phyloP scores from a whole-genome alignment of 2,329 filamentous ascomycete species.

The Colletotrichum orchidophilum region DNA sequence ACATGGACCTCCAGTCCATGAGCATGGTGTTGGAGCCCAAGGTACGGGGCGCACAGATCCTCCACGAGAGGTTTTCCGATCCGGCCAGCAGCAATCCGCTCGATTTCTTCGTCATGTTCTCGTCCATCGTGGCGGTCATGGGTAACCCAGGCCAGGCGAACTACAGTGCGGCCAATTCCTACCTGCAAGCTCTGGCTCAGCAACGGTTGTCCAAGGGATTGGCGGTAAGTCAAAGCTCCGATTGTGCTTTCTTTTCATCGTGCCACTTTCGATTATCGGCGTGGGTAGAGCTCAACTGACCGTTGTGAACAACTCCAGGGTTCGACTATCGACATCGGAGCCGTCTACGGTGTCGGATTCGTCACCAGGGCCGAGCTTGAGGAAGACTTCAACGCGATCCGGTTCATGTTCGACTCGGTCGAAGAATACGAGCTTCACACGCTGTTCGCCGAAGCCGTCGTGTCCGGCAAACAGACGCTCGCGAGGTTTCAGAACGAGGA shows the following conservation, averaged over 20 bases:
- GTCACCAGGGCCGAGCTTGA: constrained; percentile 37
- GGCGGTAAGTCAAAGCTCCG: constrained; percentile 35
- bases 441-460: constrained; percentile 53
- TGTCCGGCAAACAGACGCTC: constrained; percentile 40
- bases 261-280: too few species aligned
- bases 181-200: constrained; percentile 47
- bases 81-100: constrained; percentile 32
- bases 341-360: constrained; percentile 53
- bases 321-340: constrained; percentile 48
- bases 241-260: too few species aligned
- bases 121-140: constrained; percentile 39
- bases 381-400: constrained; percentile 17
- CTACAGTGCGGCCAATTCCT: constrained; percentile 56
- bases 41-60: constrained; percentile 41
- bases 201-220: constrained; percentile 48
- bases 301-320: neutral
- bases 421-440: constrained; percentile 47
- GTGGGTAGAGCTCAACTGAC: too few species aligned
- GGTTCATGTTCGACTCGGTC: constrained; percentile 24
- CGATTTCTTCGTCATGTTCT: constrained; percentile 50
- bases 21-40: constrained; percentile 44
- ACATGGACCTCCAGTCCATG: constrained; percentile 40
- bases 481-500: neutral
- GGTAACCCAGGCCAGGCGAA: constrained; percentile 50
- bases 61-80: constrained; percentile 43